Evolutionary conservation across 768 basidiomycete genomes (phyloP).

Genomic region (Chlorophyllum brunneum): DNA sequence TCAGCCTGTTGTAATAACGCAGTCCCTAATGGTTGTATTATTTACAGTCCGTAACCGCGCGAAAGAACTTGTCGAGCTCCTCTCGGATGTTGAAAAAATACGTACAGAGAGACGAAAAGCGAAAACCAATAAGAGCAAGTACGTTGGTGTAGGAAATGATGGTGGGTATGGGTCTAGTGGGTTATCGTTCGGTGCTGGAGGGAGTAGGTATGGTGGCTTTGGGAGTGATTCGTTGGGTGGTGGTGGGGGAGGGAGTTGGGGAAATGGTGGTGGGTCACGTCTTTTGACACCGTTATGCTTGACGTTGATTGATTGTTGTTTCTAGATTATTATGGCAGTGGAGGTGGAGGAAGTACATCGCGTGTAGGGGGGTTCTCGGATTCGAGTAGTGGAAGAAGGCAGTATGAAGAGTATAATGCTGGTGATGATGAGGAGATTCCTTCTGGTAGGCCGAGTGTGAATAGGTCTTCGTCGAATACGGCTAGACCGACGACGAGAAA

Average conservation of each 20-base stretch:
- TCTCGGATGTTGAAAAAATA: conserved; percentile 89
- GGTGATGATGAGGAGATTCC: conserved; percentile 82
- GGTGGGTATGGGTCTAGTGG: conserved; percentile 45
- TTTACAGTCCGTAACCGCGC: conserved; percentile 89
- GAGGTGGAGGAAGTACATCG: conserved; percentile 34
- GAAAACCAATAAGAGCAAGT: conserved; percentile 87
- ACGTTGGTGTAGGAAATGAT: conserved; percentile 83
- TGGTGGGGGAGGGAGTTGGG: conserved; percentile 20
- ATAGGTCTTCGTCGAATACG: conserved; percentile 26
- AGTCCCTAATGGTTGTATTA: background rate
- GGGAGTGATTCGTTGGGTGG: conserved; percentile 38
- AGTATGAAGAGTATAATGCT: conserved; percentile 94
- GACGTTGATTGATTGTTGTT: conserved; percentile 13
- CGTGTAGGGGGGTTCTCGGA: conserved; percentile 53
- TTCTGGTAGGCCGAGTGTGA: conserved; percentile 28
- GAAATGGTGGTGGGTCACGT: conserved; percentile 19
- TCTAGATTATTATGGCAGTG: conserved; percentile 29
- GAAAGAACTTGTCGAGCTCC: conserved; percentile 86
- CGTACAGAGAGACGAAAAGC: conserved; percentile 88
- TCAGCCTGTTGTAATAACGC: too few relatives aligned
- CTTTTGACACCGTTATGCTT: background rate
- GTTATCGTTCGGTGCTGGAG: conserved; percentile 19
- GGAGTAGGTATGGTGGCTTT: conserved; percentile 41
- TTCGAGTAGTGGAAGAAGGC: conserved; percentile 37
- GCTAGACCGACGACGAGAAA: conserved; percentile 30